Percentiles rank a stretch among this genome's conserved stretches.
Conservation (phyloP, 441 rosid genomes). For the Gossypium schwendimanii region DNA sequence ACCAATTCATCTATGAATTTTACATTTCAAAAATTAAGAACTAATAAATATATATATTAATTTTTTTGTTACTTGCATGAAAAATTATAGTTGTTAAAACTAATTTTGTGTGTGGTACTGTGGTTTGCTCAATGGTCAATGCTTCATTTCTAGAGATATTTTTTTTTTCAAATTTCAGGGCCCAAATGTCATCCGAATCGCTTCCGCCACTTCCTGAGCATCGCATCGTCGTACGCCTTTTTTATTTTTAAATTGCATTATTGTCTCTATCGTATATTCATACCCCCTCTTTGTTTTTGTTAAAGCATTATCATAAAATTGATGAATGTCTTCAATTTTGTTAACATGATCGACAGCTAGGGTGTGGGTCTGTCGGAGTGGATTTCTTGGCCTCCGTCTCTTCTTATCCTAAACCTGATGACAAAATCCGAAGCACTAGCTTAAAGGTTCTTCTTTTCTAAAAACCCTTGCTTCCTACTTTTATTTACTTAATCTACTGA, state of each 20-base stretch:
- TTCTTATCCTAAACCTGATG: constrained; percentile 69
- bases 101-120: neutral
- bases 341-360: constrained; percentile 42
- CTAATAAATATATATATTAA: neutral
- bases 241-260: neutral
- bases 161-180: constrained; percentile 4
- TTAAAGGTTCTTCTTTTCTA: constrained; percentile 36
- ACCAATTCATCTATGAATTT: neutral
- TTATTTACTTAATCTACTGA: too few relatives aligned
- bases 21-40: neutral
- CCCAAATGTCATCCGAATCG: constrained; percentile 37
- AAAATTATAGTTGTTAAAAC: neutral
- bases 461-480: too few relatives aligned
- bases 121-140: neutral
- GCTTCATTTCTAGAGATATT: neutral
- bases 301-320: neutral
- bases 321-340: neutral
- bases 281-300: neutral
- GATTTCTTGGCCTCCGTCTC: constrained; percentile 75
- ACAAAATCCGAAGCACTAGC: constrained; percentile 67
- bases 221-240: constrained; percentile 29
- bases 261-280: too few relatives aligned
- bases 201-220: constrained; percentile 31
- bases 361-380: constrained; percentile 50
- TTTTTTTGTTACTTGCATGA: neutral